Conservation (phyloP, 352 stramenopile genomes). For the Pilasporangium apinafurcum region DNA sequence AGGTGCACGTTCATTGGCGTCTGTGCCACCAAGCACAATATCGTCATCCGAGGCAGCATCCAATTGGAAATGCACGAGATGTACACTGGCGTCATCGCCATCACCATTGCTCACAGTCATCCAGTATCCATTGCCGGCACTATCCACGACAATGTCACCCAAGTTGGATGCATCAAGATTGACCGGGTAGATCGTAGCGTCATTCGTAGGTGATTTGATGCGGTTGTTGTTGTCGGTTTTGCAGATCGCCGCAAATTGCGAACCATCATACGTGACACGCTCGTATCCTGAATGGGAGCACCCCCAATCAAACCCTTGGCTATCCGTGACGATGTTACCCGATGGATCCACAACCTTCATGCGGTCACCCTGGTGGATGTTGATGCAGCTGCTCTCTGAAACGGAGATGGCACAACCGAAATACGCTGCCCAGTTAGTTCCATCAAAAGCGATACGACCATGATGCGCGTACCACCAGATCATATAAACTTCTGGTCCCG, state of each 20-base stretch:
- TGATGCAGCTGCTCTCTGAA: slow-evolving; percentile 50
- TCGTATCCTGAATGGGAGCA: slow-evolving; percentile 60
- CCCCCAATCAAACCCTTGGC: slow-evolving; percentile 47
- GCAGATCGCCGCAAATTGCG: slow-evolving; percentile 43
- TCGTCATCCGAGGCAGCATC: slow-evolving; percentile 35
- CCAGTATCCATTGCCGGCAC: slow-evolving; percentile 42
- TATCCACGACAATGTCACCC: slow-evolving; percentile 41
- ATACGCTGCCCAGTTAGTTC: slow-evolving; percentile 58
- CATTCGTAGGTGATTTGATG: slow-evolving; percentile 56
- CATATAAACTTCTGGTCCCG: slow-evolving; percentile 47
- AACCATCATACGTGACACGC: slow-evolving; percentile 45
- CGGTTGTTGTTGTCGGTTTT: slow-evolving; percentile 72
- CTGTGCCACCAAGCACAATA: slow-evolving; percentile 38
- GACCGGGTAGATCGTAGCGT: slow-evolving; percentile 50
- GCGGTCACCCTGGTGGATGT: slow-evolving; percentile 63
- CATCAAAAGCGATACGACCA: slow-evolving; percentile 48
- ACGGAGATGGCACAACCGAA: slow-evolving; percentile 51
- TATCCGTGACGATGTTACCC: slow-evolving; percentile 24
- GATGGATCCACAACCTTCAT: slow-evolving; percentile 54
- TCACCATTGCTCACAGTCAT: slow-evolving; percentile 51
- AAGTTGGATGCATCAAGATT: slow-evolving; percentile 38
- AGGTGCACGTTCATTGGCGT: slow-evolving; percentile 42
- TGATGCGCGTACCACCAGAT: slow-evolving; percentile 71
- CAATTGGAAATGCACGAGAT: slow-evolving; percentile 53
- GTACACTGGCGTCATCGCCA: slow-evolving; percentile 37